A percentile compares a stretch with the other conserved stretches of the same genome.
Conservation (phyloP, 805 yeast species). For the Starmerella bombi region DNA sequence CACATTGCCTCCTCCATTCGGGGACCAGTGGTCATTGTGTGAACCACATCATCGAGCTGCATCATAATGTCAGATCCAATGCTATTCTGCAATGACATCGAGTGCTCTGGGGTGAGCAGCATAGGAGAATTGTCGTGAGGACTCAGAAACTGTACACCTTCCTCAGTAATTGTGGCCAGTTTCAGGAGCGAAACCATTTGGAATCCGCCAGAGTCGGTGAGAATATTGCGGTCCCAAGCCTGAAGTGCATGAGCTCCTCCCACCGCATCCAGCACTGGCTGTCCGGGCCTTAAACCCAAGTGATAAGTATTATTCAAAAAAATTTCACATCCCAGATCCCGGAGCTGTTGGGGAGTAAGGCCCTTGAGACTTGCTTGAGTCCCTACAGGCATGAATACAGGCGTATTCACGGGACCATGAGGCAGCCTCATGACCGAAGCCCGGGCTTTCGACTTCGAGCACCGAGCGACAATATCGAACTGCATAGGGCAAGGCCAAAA, state of each 20-base stretch:
- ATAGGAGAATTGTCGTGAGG: conserved; percentile 37
- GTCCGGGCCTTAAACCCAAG: conserved; percentile 34
- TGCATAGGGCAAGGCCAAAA: conserved; percentile 17
- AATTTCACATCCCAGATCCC: conserved; percentile 31
- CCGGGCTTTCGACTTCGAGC: conserved; percentile 33
- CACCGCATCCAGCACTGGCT: conserved; percentile 30
- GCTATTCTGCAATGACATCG: conserved; percentile 33
- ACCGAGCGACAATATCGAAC: conserved; percentile 32
- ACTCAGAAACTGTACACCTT: conserved; percentile 34
- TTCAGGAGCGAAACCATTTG: conserved; percentile 36
- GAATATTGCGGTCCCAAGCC: conserved; percentile 32
- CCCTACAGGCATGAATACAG: conserved; percentile 38
- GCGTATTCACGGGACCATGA: conserved; percentile 33
- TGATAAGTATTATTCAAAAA: conserved; percentile 36
- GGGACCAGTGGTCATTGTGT: conserved; percentile 33
- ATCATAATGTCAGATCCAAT: conserved; percentile 37
- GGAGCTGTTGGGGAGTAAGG: conserved; percentile 32
- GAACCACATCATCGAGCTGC: conserved; percentile 37
- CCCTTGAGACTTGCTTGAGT: conserved; percentile 37
- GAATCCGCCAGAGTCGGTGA: conserved; percentile 36
- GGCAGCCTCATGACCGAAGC: conserved; percentile 33
- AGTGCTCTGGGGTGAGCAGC: conserved; percentile 36
- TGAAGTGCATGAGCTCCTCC: conserved; percentile 36
- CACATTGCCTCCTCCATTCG: conserved; percentile 37
- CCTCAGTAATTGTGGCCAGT: conserved; percentile 35